Conservation (phyloP, 257 asterid species). For the Leptodermis oblonga region DNA sequence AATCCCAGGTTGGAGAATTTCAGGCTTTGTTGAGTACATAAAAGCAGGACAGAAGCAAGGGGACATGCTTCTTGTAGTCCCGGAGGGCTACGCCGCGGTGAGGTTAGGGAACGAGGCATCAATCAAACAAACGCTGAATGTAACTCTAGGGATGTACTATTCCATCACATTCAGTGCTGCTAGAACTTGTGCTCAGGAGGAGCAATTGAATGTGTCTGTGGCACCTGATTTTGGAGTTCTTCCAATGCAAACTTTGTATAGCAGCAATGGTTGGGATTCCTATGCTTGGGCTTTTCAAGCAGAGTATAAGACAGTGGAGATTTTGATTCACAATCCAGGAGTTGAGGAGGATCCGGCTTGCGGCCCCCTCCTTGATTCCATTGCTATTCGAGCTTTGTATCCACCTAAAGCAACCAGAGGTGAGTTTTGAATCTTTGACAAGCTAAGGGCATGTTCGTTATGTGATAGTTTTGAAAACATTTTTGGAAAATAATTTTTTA, state of each 20-base stretch:
- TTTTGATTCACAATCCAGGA: constrained; percentile 83
- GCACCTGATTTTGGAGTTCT: constrained; percentile 77
- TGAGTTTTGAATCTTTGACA: constrained; percentile 29
- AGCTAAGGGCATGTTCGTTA: background rate
- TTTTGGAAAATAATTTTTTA: too few relatives aligned
- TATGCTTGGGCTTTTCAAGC: constrained; percentile 89
- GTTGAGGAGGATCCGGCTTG: constrained; percentile 95
- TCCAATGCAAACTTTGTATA: constrained; percentile 79
- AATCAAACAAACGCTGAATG: constrained; percentile 57
- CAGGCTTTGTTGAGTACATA: constrained; percentile 93
- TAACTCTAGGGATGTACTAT: constrained; percentile 72
- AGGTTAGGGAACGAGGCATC: constrained; percentile 94
- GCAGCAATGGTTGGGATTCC: constrained; percentile 94
- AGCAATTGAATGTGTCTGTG: constrained; percentile 63
- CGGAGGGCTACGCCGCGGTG: constrained; percentile 88
- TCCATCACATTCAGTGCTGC: constrained; percentile 90
- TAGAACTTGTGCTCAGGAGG: constrained; percentile 91
- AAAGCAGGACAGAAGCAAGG: constrained; percentile 96
- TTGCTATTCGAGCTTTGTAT: constrained; percentile 66
- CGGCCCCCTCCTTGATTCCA: constrained; percentile 82
- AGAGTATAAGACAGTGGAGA: constrained; percentile 28
- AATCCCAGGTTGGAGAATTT: constrained; percentile 63
- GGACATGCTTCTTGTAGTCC: constrained; percentile 87
- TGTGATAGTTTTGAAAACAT: too few relatives aligned
- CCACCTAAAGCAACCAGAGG: constrained; percentile 82